phyloP scores from a whole-genome alignment of 2,329 filamentous ascomycete genomes.

The Microdochium bolleyi region DNA sequence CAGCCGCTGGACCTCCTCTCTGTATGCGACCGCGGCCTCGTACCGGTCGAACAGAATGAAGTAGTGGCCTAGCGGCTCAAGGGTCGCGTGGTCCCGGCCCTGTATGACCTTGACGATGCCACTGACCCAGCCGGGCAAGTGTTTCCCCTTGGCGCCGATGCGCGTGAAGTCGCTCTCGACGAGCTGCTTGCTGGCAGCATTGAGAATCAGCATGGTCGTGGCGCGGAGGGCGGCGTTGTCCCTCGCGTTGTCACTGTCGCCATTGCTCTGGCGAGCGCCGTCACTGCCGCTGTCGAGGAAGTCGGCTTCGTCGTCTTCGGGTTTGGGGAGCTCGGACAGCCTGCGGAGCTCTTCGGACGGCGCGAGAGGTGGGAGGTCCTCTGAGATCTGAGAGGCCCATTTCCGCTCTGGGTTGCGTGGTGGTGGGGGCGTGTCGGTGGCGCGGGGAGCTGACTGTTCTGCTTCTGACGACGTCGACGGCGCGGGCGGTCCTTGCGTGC shows the following conservation, averaged over 20 bases:
- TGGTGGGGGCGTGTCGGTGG: constrained; percentile 3
- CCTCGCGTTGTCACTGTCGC: not conserved
- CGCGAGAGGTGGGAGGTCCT: constrained; percentile 4
- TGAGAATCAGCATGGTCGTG: constrained; percentile 43
- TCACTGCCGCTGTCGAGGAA: not conserved
- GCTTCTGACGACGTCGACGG: too few species aligned
- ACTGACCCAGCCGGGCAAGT: constrained; percentile 61
- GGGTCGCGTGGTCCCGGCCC: constrained; percentile 52
- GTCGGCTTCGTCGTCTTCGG: not conserved
- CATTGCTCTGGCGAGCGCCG: not conserved
- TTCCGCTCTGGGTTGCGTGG: not conserved
- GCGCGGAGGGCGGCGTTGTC: not conserved
- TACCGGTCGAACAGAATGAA: constrained; percentile 58
- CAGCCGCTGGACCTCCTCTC: constrained; percentile 42
- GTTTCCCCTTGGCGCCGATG: constrained; percentile 50
- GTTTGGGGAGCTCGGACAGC: not conserved
- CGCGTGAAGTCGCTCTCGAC: constrained; percentile 64
- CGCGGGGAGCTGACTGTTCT: too few species aligned
- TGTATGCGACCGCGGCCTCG: constrained; percentile 54
- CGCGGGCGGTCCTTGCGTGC: too few species aligned
- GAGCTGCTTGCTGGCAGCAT: constrained; percentile 50
- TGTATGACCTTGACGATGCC: constrained; percentile 59
- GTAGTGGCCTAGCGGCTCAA: constrained; percentile 58
- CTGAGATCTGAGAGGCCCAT: constrained; percentile 11
- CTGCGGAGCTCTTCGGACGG: constrained; percentile 2